Percentiles rank a stretch among this genome's conserved stretches.
These are phyloP conservation scores for Chlamydomonas sphaeroides DNA, from an alignment of 139 green algal species.

Conservation along the genomic window DNA sequence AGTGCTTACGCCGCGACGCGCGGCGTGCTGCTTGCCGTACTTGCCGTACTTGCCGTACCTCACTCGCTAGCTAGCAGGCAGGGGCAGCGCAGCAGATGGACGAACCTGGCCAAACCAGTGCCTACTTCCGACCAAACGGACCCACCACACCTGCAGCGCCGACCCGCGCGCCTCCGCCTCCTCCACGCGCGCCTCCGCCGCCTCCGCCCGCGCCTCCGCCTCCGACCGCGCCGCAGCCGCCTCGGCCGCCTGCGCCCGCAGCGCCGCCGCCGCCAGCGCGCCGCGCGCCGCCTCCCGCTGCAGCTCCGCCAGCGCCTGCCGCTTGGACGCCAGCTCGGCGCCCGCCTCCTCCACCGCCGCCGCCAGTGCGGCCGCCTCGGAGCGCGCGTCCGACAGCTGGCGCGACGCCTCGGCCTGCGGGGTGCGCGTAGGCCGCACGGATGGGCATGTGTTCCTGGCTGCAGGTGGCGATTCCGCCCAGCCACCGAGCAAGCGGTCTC, in stretches of 20 bases:
- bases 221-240: background rate
- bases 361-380: background rate
- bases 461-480: no score
- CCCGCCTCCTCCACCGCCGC: slow-evolving; percentile 16
- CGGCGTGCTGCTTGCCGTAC: no score
- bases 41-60: no score
- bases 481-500: no score
- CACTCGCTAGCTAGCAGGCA: no score
- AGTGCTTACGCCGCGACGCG: no score
- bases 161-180: background rate
- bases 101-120: no score
- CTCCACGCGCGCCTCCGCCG: background rate
- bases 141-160: slow-evolving; percentile 17
- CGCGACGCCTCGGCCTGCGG: background rate
- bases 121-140: no score
- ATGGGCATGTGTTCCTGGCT: no score
- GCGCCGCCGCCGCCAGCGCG: slow-evolving; percentile 5
- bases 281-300: slow-evolving; percentile 3
- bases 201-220: slow-evolving; percentile 7
- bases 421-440: no score
- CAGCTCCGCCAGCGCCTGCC: slow-evolving; percentile 10
- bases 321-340: slow-evolving; percentile 33
- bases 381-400: background rate
- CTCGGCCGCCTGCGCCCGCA: slow-evolving; percentile 5
- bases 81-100: no score